Evolutionary conservation across 352 stramenopile species (phyloP).

Genomic region (Halophytophthora batemanensis): DNA sequence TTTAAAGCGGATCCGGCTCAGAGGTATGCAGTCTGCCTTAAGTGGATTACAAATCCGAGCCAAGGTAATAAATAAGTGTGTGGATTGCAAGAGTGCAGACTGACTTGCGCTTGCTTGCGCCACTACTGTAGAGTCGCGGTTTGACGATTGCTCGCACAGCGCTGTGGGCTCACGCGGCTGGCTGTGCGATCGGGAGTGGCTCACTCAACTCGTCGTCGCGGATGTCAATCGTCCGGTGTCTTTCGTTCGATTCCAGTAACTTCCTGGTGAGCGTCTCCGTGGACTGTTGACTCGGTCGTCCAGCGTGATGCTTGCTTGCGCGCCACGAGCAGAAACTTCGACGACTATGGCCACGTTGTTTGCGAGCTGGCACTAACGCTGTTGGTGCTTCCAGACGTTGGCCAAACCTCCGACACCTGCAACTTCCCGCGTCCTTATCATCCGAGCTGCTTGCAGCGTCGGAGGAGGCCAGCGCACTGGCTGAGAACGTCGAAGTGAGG

Average conservation of each 20-base stretch:
- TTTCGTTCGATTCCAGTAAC: slow-evolving; percentile 23
- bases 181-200: slow-evolving; percentile 11
- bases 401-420: slow-evolving; percentile 22
- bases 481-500: slow-evolving; percentile 25
- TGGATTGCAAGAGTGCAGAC: no score
- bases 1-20: no score
- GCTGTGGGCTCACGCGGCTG: slow-evolving; percentile 16
- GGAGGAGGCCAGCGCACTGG: slow-evolving; percentile 8
- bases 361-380: not conserved
- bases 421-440: slow-evolving; percentile 2
- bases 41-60: not conserved
- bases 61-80: not conserved
- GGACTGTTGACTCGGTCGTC: slow-evolving; percentile 13
- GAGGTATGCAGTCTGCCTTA: not conserved
- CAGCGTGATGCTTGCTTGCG: slow-evolving; percentile 3
- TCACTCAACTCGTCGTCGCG: slow-evolving; percentile 17
- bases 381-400: slow-evolving; percentile 7
- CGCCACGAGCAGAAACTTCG: slow-evolving; percentile 2
- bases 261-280: slow-evolving; percentile 19
- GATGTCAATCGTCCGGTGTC: slow-evolving; percentile 25
- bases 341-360: slow-evolving; percentile 1
- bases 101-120: no score
- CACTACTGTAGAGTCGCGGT: no score
- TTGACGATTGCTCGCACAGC: not conserved
- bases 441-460: not conserved